Conservation (phyloP, 202 grass and related monocot species). For the Alloteropsis angusta region DNA sequence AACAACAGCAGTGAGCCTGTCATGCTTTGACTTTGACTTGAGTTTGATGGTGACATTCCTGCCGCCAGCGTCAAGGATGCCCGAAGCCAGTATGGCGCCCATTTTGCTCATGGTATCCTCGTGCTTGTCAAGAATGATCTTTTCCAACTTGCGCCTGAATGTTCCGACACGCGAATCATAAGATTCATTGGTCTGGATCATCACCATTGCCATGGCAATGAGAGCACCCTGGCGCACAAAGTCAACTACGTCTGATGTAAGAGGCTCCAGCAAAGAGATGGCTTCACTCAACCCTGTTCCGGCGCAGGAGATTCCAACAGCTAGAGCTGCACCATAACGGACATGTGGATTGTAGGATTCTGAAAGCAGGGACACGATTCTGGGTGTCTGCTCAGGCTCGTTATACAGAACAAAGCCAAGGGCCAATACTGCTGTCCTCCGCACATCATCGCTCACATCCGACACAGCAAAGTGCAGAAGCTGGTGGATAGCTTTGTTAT, state of each 20-base stretch:
- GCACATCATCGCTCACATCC: conserved; percentile 96
- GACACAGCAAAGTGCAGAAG: conserved; percentile 98
- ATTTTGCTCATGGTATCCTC: conserved; percentile 99
- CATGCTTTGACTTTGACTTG: conserved; percentile 73
- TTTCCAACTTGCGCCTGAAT: conserved; percentile 87
- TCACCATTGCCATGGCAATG: conserved; percentile 97
- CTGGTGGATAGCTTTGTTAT: conserved; percentile 99
- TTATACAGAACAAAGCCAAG: conserved; percentile 98
- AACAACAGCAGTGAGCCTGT: conserved; percentile 79
- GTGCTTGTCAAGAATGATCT: conserved; percentile 91
- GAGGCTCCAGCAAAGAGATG: conserved; percentile 93
- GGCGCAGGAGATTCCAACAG: conserved; percentile 94
- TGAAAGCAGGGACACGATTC: conserved; percentile 88
- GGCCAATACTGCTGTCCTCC: conserved; percentile 92
- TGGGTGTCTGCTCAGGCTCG: conserved; percentile 96
- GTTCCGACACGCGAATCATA: conserved; percentile 69
- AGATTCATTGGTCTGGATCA: conserved; percentile 85
- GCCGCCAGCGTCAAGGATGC: conserved; percentile 86
- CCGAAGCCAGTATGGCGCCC: conserved; percentile 94
- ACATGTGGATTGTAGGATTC: conserved; percentile 99
- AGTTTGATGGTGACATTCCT: conserved; percentile 87
- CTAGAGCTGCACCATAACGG: conserved; percentile 94
- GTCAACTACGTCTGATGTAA: conserved; percentile 92
- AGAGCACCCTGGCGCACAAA: conserved; percentile 95
- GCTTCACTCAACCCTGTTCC: conserved; percentile 88